These are phyloP conservation scores for Aspergillus latus DNA, from an alignment of 2,329 filamentous ascomycete genomes.

Conservation along the genomic window DNA sequence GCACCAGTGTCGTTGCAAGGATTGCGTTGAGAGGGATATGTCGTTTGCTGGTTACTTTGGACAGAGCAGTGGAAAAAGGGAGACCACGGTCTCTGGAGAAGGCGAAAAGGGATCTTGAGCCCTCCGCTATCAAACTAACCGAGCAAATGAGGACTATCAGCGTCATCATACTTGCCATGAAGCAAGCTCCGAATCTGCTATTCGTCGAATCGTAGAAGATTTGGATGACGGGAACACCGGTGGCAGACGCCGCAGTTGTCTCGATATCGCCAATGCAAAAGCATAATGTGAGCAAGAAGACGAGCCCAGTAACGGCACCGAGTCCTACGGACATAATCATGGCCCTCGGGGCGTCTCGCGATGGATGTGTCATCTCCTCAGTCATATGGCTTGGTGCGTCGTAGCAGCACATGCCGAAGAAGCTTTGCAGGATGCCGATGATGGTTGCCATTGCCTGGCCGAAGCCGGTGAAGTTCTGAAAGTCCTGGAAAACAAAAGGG, in stretches of 20 bases:
- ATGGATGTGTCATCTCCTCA: conserved; percentile 33
- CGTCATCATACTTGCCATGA: conserved; percentile 48
- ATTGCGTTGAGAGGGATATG: conserved; percentile 54
- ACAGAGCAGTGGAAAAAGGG: conserved; percentile 51
- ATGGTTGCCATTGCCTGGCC: conserved; percentile 51
- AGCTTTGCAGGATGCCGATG: conserved; percentile 54
- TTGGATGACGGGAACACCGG: conserved; percentile 54
- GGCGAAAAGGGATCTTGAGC: conserved; percentile 48
- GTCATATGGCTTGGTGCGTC: conserved; percentile 55
- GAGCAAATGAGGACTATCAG: conserved; percentile 50
- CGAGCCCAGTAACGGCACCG: conserved; percentile 48
- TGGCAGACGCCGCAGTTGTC: conserved; percentile 45
- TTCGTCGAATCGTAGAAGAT: conserved; percentile 53
- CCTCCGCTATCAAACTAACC: conserved; percentile 50
- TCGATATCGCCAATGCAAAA: conserved; percentile 56
- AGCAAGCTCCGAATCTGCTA: conserved; percentile 47
- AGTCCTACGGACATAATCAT: conserved; percentile 49
- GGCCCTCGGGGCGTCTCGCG: conserved; percentile 41
- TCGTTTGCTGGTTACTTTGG: conserved; percentile 48
- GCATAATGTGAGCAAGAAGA: conserved; percentile 51
- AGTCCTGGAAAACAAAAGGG: conserved; percentile 56
- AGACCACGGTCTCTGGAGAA: conserved; percentile 54
- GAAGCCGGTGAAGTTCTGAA: conserved; percentile 57
- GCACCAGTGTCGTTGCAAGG: conserved; percentile 48
- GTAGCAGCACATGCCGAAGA: conserved; percentile 54